A percentile compares a stretch with the other conserved stretches of the same genome.
Evolutionary conservation across 2,329 filamentous ascomycete genomes (phyloP).

Genomic region (Coniella vitis): DNA sequence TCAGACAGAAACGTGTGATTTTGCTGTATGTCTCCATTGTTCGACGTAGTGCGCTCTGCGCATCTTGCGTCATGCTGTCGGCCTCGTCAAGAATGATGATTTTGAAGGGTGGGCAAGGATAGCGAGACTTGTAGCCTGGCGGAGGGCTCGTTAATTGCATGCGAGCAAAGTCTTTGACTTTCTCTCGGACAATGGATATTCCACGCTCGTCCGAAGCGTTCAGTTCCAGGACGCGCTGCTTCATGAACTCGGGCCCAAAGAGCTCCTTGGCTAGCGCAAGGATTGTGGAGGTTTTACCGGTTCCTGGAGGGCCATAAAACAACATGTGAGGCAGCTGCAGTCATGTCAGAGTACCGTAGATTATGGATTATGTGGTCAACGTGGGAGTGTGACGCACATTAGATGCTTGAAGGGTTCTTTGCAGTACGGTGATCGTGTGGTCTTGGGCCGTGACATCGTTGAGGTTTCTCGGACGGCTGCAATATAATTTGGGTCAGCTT

Average conservation of each 20-base stretch:
- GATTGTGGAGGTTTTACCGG: conserved; percentile 96
- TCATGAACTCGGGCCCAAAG: conserved; percentile 90
- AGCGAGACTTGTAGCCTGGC: conserved; percentile 59
- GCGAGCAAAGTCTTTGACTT: conserved; percentile 96
- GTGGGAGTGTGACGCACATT: conserved; percentile 52
- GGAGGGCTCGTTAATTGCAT: conserved; percentile 86
- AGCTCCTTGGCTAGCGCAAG: conserved; percentile 95
- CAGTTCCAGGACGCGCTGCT: conserved; percentile 91
- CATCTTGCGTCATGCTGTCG: conserved; percentile 98
- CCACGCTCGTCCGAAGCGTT: conserved; percentile 99
- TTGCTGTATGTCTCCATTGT: conserved; percentile 98
- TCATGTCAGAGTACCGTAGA: conserved; percentile 1
- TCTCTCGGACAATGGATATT: conserved; percentile 92
- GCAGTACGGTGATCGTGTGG: conserved; percentile 88
- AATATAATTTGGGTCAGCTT: conserved; percentile 17
- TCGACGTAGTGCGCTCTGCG: conserved; percentile 81
- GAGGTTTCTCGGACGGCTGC: conserved; percentile 84
- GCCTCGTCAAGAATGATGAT: conserved; percentile 98
- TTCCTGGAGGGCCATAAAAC: conserved; percentile 96
- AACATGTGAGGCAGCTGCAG: conserved; percentile 90
- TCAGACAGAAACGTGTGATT: conserved; percentile 93
- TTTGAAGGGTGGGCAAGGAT: conserved; percentile 96
- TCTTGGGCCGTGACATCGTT: conserved; percentile 96
- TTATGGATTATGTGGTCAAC: not conserved
- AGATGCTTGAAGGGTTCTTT: conserved; percentile 86